Evolutionary conservation across 225 moss, liverwort and hornwort species (phyloP).

Genomic region (Marchantia paleacea): DNA sequence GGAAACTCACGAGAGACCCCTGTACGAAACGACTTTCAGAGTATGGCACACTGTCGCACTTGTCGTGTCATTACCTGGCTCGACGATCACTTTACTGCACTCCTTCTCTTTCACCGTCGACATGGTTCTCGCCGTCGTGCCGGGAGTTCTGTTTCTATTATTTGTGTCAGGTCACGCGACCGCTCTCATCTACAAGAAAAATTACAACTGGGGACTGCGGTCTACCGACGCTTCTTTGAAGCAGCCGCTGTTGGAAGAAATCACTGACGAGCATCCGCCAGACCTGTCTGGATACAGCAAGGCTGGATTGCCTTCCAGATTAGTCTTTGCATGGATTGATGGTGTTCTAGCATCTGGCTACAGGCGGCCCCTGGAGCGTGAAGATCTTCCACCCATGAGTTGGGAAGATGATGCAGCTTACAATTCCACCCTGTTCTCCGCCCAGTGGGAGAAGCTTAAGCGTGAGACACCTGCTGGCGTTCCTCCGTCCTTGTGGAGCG

Average conservation of each 20-base stretch:
- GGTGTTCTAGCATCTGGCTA: neutral
- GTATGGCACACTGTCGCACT: neutral
- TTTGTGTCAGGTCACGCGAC: neutral
- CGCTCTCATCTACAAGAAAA: constrained; percentile 1
- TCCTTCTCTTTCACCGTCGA: neutral
- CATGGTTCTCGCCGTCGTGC: neutral
- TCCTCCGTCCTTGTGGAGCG: constrained; percentile 29
- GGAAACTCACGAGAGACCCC: constrained; percentile 4
- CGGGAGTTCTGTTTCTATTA: neutral
- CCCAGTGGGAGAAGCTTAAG: constrained; percentile 8
- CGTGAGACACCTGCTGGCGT: neutral
- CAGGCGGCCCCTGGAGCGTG: neutral
- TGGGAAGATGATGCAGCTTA: constrained; percentile 1
- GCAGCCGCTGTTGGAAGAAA: neutral
- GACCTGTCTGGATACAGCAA: constrained; percentile 10
- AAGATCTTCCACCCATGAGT: constrained; percentile 7
- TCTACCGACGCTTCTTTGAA: neutral
- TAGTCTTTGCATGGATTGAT: neutral
- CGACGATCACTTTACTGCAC: neutral
- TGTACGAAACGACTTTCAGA: neutral
- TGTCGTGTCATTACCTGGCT: neutral
- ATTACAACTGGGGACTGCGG: neutral
- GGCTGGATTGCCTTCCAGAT: neutral
- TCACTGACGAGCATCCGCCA: neutral
- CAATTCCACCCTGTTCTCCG: neutral